Conservation (phyloP, 2,329 filamentous ascomycete genomes). For the Acephala macrosclerotiorum region DNA sequence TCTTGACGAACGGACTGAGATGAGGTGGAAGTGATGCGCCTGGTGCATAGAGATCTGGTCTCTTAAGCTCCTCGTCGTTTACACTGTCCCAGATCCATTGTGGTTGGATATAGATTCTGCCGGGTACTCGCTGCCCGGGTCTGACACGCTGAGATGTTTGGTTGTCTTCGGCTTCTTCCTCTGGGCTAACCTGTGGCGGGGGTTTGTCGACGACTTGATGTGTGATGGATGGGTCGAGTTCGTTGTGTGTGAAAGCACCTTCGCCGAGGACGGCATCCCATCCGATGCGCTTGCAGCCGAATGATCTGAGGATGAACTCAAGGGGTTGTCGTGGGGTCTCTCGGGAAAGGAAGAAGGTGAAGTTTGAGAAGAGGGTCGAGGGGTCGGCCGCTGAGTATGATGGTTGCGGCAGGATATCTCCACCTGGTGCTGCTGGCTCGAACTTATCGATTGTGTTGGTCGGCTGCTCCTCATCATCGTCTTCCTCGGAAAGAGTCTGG, state of each 20-base stretch:
- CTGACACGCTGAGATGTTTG: conserved; percentile 66
- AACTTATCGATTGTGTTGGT: conserved; percentile 87
- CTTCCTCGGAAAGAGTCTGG: conserved; percentile 49
- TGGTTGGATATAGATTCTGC: conserved; percentile 90
- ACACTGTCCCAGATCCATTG: conserved; percentile 99
- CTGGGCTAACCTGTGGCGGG: conserved; percentile 65
- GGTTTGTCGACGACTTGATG: conserved; percentile 97
- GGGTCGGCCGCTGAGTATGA: conserved; percentile 69
- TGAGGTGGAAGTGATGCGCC: conserved; percentile 92
- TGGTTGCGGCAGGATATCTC: conserved; percentile 87
- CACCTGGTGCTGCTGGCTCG: conserved; percentile 81
- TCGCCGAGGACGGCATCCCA: conserved; percentile 93
- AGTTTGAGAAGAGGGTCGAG: conserved; percentile 82
- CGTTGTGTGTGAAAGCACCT: conserved; percentile 90
- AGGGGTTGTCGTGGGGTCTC: conserved; percentile 90
- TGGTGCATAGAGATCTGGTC: conserved; percentile 87
- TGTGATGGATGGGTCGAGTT: conserved; percentile 87
- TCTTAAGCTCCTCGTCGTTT: conserved; percentile 89
- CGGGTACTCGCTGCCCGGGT: conserved; percentile 80
- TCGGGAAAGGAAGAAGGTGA: conserved; percentile 91
- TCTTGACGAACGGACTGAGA: conserved; percentile 94
- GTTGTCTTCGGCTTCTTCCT: conserved; percentile 63
- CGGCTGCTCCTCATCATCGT: conserved; percentile 54
- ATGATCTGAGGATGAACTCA: conserved; percentile 91
- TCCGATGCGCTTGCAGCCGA: conserved; percentile 94